These are phyloP conservation scores for Trichoderma polysporum DNA, from an alignment of 2,329 filamentous ascomycete species.

Conservation along the genomic window DNA sequence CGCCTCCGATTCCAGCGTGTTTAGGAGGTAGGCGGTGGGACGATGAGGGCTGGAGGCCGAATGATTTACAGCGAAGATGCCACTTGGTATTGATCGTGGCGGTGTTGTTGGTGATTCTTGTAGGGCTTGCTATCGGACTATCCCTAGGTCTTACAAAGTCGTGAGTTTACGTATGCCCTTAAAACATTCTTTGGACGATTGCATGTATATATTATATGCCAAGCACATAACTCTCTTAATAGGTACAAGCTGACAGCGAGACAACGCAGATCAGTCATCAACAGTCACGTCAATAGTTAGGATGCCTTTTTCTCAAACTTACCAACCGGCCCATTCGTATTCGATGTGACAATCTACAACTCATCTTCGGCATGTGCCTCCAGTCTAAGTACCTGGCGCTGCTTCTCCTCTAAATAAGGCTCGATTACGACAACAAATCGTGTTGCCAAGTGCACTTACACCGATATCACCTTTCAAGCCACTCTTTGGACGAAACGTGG, in stretches of 20 bases:
- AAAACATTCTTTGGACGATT: background rate
- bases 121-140: constrained; percentile 43
- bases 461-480: constrained; percentile 54
- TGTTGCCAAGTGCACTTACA: constrained; percentile 58
- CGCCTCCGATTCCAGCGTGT: constrained; percentile 15
- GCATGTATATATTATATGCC: background rate
- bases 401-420: constrained; percentile 53
- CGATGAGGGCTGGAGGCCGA: background rate
- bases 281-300: background rate
- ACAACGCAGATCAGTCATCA: background rate
- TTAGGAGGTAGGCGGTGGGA: constrained; percentile 22
- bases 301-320: constrained; percentile 37
- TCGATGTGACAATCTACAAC: constrained; percentile 57
- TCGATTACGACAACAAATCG: constrained; percentile 44
- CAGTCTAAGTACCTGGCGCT: constrained; percentile 59
- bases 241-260: background rate
- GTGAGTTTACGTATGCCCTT: constrained; percentile 29
- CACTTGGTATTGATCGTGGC: constrained; percentile 33
- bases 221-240: background rate
- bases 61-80: constrained; percentile 33
- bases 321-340: constrained; percentile 61
- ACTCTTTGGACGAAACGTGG: constrained; percentile 57
- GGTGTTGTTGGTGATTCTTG: constrained; percentile 34
- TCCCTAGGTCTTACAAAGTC: constrained; percentile 39
- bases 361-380: constrained; percentile 57